These are phyloP conservation scores for Cylindrotheca fusiformis DNA, from an alignment of 108 stramenopile genomes.

Conservation along the genomic window DNA sequence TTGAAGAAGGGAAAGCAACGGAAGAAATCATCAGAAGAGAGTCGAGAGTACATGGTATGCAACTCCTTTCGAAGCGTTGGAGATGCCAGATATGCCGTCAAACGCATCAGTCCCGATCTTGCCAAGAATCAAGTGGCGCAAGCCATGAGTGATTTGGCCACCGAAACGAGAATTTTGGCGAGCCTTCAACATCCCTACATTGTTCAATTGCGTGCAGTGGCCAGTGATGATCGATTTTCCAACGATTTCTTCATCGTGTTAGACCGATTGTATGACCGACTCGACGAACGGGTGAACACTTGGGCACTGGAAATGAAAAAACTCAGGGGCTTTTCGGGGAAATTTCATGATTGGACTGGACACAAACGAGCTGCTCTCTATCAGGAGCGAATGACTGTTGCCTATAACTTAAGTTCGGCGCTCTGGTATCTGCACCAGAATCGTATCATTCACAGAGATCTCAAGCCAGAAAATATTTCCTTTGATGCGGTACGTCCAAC, in stretches of 20 bases:
- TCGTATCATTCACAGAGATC: constrained; percentile 9
- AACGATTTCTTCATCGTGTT: constrained; percentile 46
- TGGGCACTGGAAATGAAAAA: constrained; percentile 30
- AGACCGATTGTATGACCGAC: constrained; percentile 59
- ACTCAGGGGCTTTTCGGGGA: constrained; percentile 19
- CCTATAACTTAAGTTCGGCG: constrained; percentile 17
- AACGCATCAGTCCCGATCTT: constrained; percentile 25
- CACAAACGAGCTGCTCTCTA: constrained; percentile 30
- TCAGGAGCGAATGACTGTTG: constrained; percentile 32
- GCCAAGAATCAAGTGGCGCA: constrained; percentile 18
- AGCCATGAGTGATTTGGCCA: constrained; percentile 53
- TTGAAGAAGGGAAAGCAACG: constrained; percentile 10
- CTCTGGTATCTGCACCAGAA: constrained; percentile 14
- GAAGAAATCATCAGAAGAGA: constrained; percentile 31
- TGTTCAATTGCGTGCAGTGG: constrained; percentile 55
- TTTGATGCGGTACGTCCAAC: constrained; percentile 8
- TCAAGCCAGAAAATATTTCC: constrained; percentile 16
- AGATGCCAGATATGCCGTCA: constrained; percentile 57
- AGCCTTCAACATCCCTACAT: constrained; percentile 64
- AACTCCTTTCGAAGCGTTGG: constrained; percentile 45
- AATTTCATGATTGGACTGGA: constrained; percentile 26
- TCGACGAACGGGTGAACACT: constrained; percentile 41
- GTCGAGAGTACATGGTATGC: constrained; percentile 50
- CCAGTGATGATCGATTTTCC: constrained; percentile 19
- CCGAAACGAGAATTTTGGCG: constrained; percentile 56